Percentiles rank a stretch among this genome's conserved stretches.
Conservation (phyloP, 2,329 filamentous ascomycete genomes). For the Talaromyces albobiverticillius region DNA sequence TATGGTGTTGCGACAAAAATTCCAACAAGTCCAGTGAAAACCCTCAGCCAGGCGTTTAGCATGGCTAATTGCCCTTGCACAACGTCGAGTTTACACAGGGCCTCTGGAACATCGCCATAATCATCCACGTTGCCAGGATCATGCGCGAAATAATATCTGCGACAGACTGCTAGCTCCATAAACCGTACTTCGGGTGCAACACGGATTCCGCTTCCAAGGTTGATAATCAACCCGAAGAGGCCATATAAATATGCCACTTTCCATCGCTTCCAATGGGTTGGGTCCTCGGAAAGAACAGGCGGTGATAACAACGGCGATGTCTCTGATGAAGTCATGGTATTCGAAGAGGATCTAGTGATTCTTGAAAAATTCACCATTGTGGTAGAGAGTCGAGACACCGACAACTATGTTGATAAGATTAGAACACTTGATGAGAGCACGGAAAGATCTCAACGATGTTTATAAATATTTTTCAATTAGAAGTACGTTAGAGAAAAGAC, state of each 20-base stretch:
- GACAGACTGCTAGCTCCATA: not conserved
- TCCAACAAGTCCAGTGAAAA: constrained; percentile 3
- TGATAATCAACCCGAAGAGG: not conserved
- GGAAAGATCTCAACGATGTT: too few relatives aligned
- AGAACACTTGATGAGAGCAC: too few relatives aligned
- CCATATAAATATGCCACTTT: not conserved
- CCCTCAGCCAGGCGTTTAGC: not conserved
- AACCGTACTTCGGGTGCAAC: not conserved
- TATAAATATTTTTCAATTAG: too few relatives aligned
- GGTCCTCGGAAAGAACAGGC: not conserved
- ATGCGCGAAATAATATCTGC: not conserved
- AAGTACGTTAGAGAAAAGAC: too few relatives aligned
- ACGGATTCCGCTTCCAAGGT: not conserved
- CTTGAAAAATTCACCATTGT: too few relatives aligned
- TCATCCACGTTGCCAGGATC: not conserved
- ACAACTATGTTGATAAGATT: too few relatives aligned
- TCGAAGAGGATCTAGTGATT: not conserved
- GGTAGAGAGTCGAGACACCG: too few relatives aligned
- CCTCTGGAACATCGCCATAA: not conserved
- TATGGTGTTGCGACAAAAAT: constrained; percentile 1
- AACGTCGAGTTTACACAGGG: constrained; percentile 1
- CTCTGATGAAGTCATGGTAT: not conserved
- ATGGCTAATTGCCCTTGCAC: not conserved
- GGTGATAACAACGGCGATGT: not conserved
- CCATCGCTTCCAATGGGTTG: constrained; percentile 1